A percentile compares a stretch with the other conserved stretches of the same genome.
Conservation (phyloP, 192 early-diverging fungal genomes). For the Linnemannia zychae region DNA sequence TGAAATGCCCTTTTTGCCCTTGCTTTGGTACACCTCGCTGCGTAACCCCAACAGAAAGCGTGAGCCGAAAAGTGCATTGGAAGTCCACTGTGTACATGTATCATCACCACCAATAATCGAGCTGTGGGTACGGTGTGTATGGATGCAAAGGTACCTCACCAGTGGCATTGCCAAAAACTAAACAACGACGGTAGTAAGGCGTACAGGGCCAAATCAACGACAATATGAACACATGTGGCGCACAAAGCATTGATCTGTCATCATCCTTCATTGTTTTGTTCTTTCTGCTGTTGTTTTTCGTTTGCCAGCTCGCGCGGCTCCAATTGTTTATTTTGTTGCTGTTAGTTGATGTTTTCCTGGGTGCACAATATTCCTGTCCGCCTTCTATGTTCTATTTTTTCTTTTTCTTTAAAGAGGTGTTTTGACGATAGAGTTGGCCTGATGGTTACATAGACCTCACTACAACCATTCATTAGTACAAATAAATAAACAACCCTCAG, state of each 20-base stretch:
- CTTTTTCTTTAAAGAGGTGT: background rate
- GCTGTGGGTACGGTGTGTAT: background rate
- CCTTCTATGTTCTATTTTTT: background rate
- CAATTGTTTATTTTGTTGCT: background rate
- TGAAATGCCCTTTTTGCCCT: too few relatives aligned
- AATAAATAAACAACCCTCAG: background rate
- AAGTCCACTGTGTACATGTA: too few relatives aligned
- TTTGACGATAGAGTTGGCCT: background rate
- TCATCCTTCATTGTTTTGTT: background rate
- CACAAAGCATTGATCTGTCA: conserved; percentile 4
- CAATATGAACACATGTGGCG: conserved; percentile 5
- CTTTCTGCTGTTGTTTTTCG: background rate
- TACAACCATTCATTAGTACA: background rate
- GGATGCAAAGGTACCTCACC: background rate
- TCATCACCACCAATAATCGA: too few relatives aligned
- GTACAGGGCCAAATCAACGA: background rate
- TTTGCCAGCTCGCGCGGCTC: background rate
- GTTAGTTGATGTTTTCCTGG: background rate
- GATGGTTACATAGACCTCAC: background rate
- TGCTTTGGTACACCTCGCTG: background rate
- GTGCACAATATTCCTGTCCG: background rate
- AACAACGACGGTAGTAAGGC: background rate
- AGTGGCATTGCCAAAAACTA: background rate
- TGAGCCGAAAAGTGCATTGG: background rate
- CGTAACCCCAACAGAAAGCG: background rate